phyloP scores from a whole-genome alignment of 805 yeast genomes.

The Dipodascopsis tothii region DNA sequence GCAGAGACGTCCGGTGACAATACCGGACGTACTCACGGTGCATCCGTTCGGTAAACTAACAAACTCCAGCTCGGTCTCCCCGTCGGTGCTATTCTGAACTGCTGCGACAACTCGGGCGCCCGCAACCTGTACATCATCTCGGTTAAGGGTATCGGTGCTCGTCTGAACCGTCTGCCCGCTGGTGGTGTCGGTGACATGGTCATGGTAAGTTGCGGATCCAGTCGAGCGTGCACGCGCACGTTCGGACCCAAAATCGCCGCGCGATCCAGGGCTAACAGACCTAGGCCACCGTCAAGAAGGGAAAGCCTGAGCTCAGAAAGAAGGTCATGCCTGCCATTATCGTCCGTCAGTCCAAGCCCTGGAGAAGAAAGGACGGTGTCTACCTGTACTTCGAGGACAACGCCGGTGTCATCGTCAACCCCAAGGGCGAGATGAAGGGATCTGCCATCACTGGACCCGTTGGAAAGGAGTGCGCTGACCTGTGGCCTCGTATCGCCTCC shows the following conservation, averaged over 20 bases:
- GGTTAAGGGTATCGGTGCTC: slow-evolving; percentile 99
- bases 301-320: slow-evolving; percentile 99
- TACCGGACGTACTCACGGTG: slow-evolving; percentile 15
- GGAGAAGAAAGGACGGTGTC: slow-evolving; percentile 99
- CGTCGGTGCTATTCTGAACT: slow-evolving; percentile 98
- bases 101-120: slow-evolving; percentile 99
- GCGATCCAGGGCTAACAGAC: no score
- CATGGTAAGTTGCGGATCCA: slow-evolving; percentile 51
- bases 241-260: no score
- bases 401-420: slow-evolving; percentile 99
- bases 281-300: slow-evolving; percentile 94
- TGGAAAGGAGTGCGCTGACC: slow-evolving; percentile 99
- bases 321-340: slow-evolving; percentile 99
- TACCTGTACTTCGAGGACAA: slow-evolving; percentile 99
- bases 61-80: slow-evolving; percentile 92
- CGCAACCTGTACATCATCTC: slow-evolving; percentile 97
- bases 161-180: slow-evolving; percentile 99
- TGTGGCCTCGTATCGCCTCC: slow-evolving; percentile 99
- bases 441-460: slow-evolving; percentile 99
- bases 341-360: slow-evolving; percentile 97
- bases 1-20: neutral
- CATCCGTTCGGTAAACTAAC: no score
- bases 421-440: slow-evolving; percentile 99
- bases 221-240: no score
- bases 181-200: slow-evolving; percentile 99